phyloP scores from a whole-genome alignment of 2,329 filamentous ascomycete genomes.

The Trichoderma atrobrunneum region DNA sequence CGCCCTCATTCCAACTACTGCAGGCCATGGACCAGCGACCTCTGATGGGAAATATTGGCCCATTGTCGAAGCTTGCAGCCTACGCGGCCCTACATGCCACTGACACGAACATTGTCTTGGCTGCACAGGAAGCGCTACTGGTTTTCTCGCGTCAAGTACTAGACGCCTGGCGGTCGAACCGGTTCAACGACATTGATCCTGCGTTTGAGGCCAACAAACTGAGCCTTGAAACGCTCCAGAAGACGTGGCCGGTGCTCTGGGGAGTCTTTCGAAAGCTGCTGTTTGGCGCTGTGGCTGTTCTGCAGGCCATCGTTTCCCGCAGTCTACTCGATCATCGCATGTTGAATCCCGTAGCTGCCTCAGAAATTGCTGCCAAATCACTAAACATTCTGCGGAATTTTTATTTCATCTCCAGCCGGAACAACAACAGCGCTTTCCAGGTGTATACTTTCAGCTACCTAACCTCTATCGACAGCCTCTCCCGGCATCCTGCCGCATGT shows the following conservation, averaged over 20 bases:
- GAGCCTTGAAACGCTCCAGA: conserved; percentile 61
- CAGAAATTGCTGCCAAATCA: conserved; percentile 65
- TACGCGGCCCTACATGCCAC: conserved; percentile 59
- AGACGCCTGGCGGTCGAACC: conserved; percentile 71
- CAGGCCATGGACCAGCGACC: conserved; percentile 59
- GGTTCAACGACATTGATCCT: conserved; percentile 69
- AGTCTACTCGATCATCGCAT: conserved; percentile 51
- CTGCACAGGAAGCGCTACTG: conserved; percentile 59
- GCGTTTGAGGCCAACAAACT: conserved; percentile 63
- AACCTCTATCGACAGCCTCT: conserved; percentile 75
- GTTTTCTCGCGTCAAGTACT: conserved; percentile 65
- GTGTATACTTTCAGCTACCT: conserved; percentile 83
- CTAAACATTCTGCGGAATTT: conserved; percentile 73
- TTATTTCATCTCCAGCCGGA: conserved; percentile 75
- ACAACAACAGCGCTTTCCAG: conserved; percentile 72
- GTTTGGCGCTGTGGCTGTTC: conserved; percentile 70
- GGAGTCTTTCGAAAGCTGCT: conserved; percentile 70
- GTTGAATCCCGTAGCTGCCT: conserved; percentile 47
- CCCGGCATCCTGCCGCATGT: conserved; percentile 64
- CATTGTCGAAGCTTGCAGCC: conserved; percentile 62
- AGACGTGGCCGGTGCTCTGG: conserved; percentile 71
- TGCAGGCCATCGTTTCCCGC: conserved; percentile 72
- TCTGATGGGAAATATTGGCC: conserved; percentile 64
- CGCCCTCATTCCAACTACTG: conserved; percentile 59
- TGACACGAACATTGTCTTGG: conserved; percentile 45